Base-by-base conservation (phyloP, 805 yeast genomes). In the Blastobotrys mokoenaii region DNA sequence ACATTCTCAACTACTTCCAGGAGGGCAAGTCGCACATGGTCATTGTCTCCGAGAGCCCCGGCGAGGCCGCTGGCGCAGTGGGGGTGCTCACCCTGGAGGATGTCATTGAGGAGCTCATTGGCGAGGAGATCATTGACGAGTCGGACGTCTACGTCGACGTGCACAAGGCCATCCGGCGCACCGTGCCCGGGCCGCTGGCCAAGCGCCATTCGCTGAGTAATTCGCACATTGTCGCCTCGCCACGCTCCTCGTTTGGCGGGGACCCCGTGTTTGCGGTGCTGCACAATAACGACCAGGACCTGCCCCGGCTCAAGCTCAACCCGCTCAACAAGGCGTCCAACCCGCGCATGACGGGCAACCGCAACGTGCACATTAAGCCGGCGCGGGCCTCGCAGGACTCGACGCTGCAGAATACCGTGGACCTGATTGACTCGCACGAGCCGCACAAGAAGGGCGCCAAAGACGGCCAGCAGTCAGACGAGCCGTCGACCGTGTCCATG, bases 1-100 rank as follows among this genome's bases (percentile, higher is more conserved):
- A 93, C 65, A 89, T 90, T 53, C 73, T 90, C 59, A 90, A 90
- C 64, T 90, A 90, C 66, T 90, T 93, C 73, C 98, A 90, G 64
- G 97, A 90, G 63, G 98, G 98, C 50, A 89, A 88, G 64, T 82
- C 95, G 1, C 98, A 90, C 65, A 90, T 90, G 98, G 90, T 93
- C 57, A 80, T 89, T 32, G 96, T 90, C 7, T 80, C 90, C 51
- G 81, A 80, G 46, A 71, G 72, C 38, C 97, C 97, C 0, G 98
- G 98, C 38, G 73, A 65, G 34, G 73, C 82, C 1, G 71, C 72
- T 34, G 59, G 64, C 17, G 93, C 96, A 1, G 62, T 83, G 29
- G 98, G 98, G 52, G 95, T 90, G 8, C 70, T 90, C 38, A 90
- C 98, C 1, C 70, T 90, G 49, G 98, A 90, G 65, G 98, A 90